Evolutionary conservation across 2,329 filamentous ascomycete genomes (phyloP), one percentile per base, ranked within the genome.

Genomic region (Pseudocercospora fuligena): DNA sequence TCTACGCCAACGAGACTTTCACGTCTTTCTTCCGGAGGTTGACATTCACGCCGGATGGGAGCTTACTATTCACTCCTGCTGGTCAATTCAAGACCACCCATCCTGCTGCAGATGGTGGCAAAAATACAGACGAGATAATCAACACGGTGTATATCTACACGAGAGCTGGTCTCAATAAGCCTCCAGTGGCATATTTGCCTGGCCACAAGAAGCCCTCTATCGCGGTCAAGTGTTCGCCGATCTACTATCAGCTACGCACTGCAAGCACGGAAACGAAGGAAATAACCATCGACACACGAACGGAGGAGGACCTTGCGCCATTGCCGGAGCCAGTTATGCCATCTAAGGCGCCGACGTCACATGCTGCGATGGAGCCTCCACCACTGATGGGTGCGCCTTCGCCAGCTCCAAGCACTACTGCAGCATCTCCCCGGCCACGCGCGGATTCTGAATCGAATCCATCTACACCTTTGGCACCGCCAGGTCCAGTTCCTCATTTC

Each of bases 111-210:
- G 87, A 87, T 58, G 91, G 93, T 69, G 81, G 84, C n/a, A 97
- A 94, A 78, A 86, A 88, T 0, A 86, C 86, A 0, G 94, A 95
- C 73, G 94, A 99, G 72, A 87, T 97, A 60, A 93, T 92, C 73
- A 99, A 99, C 77, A 99, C 95, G 0, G 96, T 99, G 23, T 99
- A 99, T 80, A 95, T 99, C 62, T 99, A 99, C 79, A 97, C 94
- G 0, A 87, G 95, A 73, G 95, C 94, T 31, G 95, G 95, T 25
- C 93, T 99, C 76, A 98, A 97, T 81, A 97, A 96, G 78, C 93
- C 95, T 1, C 95, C 95, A 2, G 91, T 98, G 65, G 93, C 94
- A 6, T 95, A 98, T 80, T 85, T 99, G 6, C 95, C 95, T 0
- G 95, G 95, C 1, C 94, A 98, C 80, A 99, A 97, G 84, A 99